Base-by-base conservation (phyloP, 306 rosid species). In the Citrullus colocynthis region DNA sequence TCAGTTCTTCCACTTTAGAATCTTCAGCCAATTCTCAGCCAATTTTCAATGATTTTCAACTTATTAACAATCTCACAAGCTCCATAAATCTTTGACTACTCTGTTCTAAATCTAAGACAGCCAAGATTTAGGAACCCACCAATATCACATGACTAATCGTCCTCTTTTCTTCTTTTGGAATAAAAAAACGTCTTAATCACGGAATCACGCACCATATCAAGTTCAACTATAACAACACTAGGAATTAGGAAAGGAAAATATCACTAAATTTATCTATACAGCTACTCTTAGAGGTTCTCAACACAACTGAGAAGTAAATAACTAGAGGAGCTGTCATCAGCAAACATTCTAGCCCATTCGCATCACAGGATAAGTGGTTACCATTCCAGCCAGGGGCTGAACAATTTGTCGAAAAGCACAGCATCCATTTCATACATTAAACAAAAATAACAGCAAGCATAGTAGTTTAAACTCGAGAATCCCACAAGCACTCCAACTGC, bases 381-480 rank as follows among this genome's bases (percentile, higher is more conserved):
- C 6, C 21, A 14, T 45, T 71, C 48, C 76, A 71, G 76, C 76
- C 57, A 71, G 76, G 24, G 76, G 76, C 56, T 71, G 76, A 71
- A 44, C 39, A 45, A 45, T 70, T 24, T 71, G 41, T 45, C 58
- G 41, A 24, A 70, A 70, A 71, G 13, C 58, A 71, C 21, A 44
- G 7, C 32, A 21, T 21, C 2, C 32, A 42, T 34, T 67, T 42
- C 54, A 67, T 48, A 71, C 76, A 24, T 71, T 45, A 71, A 21
- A 17, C 41, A 28, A 71, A 71, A 12, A 71, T 49, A 71, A 71
- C 55, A 69, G 36, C 16, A 6, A 44, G 8, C 76, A 45, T 24
- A 14, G 2, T 7, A 14, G 76, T 24, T 4, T 24, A 71, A 48
- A 71, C 41, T 71, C 76, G 58, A 6, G n/a, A 10, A 71, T 16